Percentiles rank a stretch among this genome's conserved stretches.
Evolutionary conservation across 2,329 filamentous ascomycete species (phyloP).

Genomic region (Cyclaneusma minus): DNA sequence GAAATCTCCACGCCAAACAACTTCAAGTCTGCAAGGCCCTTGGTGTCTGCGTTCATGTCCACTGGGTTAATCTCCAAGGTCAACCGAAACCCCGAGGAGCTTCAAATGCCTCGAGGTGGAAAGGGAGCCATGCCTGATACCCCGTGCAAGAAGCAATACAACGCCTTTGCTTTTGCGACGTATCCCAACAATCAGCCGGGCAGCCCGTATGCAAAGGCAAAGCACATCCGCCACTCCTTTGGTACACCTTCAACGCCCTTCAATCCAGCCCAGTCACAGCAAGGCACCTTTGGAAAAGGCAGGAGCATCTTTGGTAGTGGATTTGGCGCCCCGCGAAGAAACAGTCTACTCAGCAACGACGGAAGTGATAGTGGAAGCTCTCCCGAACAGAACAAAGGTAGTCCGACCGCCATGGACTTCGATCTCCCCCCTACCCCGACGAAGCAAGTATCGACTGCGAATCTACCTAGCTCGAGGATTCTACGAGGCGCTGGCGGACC

Average conservation of each 20-base stretch:
- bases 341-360: slow-evolving; percentile 69
- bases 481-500: slow-evolving; percentile 14
- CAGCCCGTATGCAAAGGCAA: slow-evolving; percentile 43
- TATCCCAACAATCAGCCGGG: slow-evolving; percentile 35
- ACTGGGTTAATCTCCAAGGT: slow-evolving; percentile 92
- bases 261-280: slow-evolving; percentile 31
- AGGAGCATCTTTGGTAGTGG: slow-evolving; percentile 45
- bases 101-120: slow-evolving; percentile 30
- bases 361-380: slow-evolving; percentile 33
- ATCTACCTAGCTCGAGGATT: slow-evolving; percentile 15
- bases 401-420: slow-evolving; percentile 41
- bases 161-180: slow-evolving; percentile 52
- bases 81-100: slow-evolving; percentile 66
- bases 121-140: slow-evolving; percentile 77
- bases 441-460: slow-evolving; percentile 53
- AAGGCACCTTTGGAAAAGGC: slow-evolving; percentile 35
- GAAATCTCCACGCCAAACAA: slow-evolving; percentile 58
- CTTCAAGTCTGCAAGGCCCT: slow-evolving; percentile 63
- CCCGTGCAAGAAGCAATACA: slow-evolving; percentile 76
- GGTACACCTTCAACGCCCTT: slow-evolving; percentile 72
- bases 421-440: slow-evolving; percentile 92
- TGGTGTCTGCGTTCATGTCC: slow-evolving; percentile 78
- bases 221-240: slow-evolving; percentile 56
- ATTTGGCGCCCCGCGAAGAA: slow-evolving; percentile 29
- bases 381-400: slow-evolving; percentile 43